Percentiles rank a stretch among this genome's conserved stretches.
phyloP scores from a whole-genome alignment of 2,329 filamentous ascomycete species.

The Aureobasidium sp. region DNA sequence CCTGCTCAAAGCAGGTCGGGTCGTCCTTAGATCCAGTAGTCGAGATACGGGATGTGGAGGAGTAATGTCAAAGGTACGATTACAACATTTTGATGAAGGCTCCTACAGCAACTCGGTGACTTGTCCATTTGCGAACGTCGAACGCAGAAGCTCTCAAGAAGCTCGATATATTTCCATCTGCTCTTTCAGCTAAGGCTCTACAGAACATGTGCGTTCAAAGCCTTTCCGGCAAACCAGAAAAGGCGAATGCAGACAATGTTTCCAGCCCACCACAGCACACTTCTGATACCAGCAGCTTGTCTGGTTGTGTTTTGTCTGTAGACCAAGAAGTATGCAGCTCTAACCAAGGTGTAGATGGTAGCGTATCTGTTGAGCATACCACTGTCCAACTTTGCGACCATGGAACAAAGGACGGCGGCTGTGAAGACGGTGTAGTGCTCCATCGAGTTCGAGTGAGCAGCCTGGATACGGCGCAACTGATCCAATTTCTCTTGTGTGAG shows the following conservation, averaged over 20 bases:
- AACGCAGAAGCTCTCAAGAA: not conserved
- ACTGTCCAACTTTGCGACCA: conserved; percentile 31
- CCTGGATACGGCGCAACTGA: conserved; percentile 37
- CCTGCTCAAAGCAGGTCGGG: too few species aligned
- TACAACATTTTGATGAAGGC: not conserved
- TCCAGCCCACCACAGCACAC: conserved; percentile 36
- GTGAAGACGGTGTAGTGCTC: conserved; percentile 36
- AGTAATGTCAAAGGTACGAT: not conserved
- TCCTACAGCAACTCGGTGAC: not conserved
- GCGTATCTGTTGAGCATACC: conserved; percentile 32
- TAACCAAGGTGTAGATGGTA: conserved; percentile 34
- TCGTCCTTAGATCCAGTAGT: not conserved
- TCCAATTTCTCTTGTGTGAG: conserved; percentile 36
- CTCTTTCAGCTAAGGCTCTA: not conserved
- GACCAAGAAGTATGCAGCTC: conserved; percentile 33
- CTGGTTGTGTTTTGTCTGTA: conserved; percentile 35
- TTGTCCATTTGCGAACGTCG: not conserved
- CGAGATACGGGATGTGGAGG: not conserved
- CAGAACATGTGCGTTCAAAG: conserved; percentile 16
- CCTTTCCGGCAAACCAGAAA: conserved; percentile 30
- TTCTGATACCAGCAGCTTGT: conserved; percentile 30
- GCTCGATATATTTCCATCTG: not conserved
- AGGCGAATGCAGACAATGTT: conserved; percentile 35
- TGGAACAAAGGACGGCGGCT: conserved; percentile 32
- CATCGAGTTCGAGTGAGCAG: conserved; percentile 41